Base-by-base conservation (phyloP, 768 basidiomycete species). In the Tylopilus balloui region DNA sequence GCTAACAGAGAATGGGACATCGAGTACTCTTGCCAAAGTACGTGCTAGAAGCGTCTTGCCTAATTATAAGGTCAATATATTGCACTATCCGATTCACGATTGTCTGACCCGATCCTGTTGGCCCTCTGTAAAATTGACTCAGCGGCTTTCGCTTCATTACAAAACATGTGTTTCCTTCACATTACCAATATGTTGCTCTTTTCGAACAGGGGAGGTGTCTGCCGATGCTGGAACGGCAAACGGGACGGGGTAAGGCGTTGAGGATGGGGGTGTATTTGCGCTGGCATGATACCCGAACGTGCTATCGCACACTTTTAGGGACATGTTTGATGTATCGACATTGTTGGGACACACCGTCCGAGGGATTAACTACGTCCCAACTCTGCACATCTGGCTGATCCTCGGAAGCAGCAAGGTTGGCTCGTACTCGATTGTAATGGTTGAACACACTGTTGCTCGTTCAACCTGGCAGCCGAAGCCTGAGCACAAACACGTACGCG, bases 121-220 rank as follows among this genome's bases (percentile, higher is more conserved):
- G 90, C 28, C 90, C 90, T 59, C 88, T 86, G 39, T 46, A 42
- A 28, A 17, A 43, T 43, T 41, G 20, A 37, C 29, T 55, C 39
- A 51, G 57, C 10, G 14, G 54, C 45, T 27, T 3, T 41, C 8
- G 25, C 49, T 32, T 47, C 45, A 52, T 20, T 36, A 11, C 14
- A 44, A 25, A 51, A 43, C n/a, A 31, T 38, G 19, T 14, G 10
- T 28, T 45, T 29, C 69, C 78, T 47, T 57, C 63, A 93, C 92
- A 98, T 78, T 50, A 97, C 84, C 36, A 98, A 71, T 3, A 97
- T 90, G 63, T 98, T 98, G 59, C 90, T 93, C 76, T 98, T 98
- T 74, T 98, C 94, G 45, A 95, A 89, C 21, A 81, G 62, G 19
- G 85, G 79, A 13, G 71, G 58, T 8, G 71, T 66, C 38, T 74